Base-by-base conservation (phyloP, 2,329 filamentous ascomycete species). In the Xylariaceae sp. region DNA sequence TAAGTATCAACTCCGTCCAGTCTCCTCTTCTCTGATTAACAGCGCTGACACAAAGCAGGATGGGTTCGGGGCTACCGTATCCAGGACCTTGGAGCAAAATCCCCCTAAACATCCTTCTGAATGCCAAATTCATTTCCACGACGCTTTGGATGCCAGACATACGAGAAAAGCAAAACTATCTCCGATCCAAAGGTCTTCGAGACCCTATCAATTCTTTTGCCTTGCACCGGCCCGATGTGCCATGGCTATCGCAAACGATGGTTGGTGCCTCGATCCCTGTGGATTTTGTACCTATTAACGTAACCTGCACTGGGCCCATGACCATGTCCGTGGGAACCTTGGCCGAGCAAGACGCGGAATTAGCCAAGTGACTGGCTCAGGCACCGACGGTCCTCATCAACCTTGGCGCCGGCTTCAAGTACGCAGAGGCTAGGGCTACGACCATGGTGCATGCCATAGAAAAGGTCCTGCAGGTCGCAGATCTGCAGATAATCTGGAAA, bases 21-120 rank as follows among this genome's bases (percentile, higher is more conserved):
- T 36, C n/a, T n/a, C n/a, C n/a, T n/a, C n/a, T n/a, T n/a, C n/a
- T n/a, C n/a, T n/a, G 13, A 41, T n/a, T 53, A n/a, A 48, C 18
- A 42, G 11, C 18, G 38, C 48, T 54, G 12, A 39, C 40, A 34
- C 14, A 39, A 59, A 52, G n/a, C n/a, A 36, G 60, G 5, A 43
- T 57, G 45, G 60, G 50, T 5, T 60, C 56, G 6, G 61, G 54
- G 10, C 53, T 60, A 38, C 51, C 59, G 11, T 62, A 53, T 31
- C 61, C 60, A 4, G 39, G 62, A n/a, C 60, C 56, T 17, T 63
- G 61, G 58, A 53, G 42, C 28, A 60, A 51, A 45, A 47, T 63
- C 11, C 54, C 56, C 9, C 54, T 61, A 40, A 63, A 62, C 18
- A 51, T 61, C 18, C 59, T 53, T n/a, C 40, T 61, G 2, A 58